Conservation (phyloP, 2,329 filamentous ascomycete genomes). For the Xylariaceae sp. region DNA sequence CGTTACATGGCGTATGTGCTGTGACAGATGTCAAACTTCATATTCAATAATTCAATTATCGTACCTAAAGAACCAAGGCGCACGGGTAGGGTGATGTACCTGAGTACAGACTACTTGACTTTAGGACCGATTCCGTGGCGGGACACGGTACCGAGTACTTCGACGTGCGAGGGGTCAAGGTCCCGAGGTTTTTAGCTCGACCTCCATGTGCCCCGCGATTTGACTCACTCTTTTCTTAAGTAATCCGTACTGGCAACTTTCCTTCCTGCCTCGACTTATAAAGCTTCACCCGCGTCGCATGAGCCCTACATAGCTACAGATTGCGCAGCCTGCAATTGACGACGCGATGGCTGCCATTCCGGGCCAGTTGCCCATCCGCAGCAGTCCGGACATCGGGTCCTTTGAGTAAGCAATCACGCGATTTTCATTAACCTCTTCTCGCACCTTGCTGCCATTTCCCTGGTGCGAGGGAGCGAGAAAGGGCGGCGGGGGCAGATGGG, state of each 20-base stretch:
- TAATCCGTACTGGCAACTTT: neutral
- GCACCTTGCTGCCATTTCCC: neutral
- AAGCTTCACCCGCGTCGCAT: no score
- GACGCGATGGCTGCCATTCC: conserved; percentile 13
- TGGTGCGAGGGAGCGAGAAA: neutral
- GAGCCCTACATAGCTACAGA: neutral
- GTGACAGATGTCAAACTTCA: no score
- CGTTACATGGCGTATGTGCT: no score
- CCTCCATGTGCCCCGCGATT: conserved; percentile 15
- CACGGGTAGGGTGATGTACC: no score
- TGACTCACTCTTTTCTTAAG: conserved; percentile 16
- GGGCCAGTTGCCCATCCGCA: conserved; percentile 28
- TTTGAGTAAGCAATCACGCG: conserved; percentile 26
- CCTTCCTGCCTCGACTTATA: no score
- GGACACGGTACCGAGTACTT: no score
- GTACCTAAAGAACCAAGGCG: no score
- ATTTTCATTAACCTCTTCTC: neutral
- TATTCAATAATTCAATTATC: no score
- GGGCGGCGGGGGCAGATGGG: no score
- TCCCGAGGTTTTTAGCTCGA: neutral
- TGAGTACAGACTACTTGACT: no score
- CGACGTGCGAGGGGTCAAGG: neutral
- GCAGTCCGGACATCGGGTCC: conserved; percentile 29
- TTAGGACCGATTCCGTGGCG: no score
- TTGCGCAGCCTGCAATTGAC: conserved; percentile 21